phyloP scores from a whole-genome alignment of 805 yeast species.

The Lachancea quebecensis region DNA sequence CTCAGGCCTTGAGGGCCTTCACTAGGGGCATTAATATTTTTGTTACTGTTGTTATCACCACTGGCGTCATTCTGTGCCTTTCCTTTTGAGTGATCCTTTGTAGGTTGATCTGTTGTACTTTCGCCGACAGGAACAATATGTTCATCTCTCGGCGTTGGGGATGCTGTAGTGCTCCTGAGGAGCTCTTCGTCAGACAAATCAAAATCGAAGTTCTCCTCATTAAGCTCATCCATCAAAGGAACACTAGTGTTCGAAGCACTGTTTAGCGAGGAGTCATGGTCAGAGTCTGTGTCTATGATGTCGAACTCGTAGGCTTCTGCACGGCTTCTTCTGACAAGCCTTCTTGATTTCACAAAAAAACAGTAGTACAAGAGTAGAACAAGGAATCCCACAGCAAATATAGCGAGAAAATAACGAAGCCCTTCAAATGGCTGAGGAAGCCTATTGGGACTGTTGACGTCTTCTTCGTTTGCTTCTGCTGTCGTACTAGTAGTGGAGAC shows the following conservation, averaged over 20 bases:
- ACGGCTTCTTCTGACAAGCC: constrained; percentile 48
- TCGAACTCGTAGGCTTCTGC: constrained; percentile 72
- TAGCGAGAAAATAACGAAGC: constrained; percentile 54
- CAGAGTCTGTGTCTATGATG: constrained; percentile 59
- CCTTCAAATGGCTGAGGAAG: constrained; percentile 39
- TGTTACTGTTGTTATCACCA: too few species aligned
- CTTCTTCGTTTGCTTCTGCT: constrained; percentile 7
- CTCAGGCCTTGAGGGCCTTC: too few species aligned
- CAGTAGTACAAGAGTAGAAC: constrained; percentile 39
- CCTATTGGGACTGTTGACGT: constrained; percentile 27
- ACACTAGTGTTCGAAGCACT: constrained; percentile 13
- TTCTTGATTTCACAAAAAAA: constrained; percentile 37
- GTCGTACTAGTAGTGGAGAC: constrained; percentile 6
- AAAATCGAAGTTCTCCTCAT: constrained; percentile 29
- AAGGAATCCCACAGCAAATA: constrained; percentile 53
- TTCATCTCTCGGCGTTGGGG: neutral
- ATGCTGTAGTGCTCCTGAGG: constrained; percentile 2
- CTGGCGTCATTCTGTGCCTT: too few species aligned
- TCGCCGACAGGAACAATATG: neutral
- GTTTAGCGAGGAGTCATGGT: constrained; percentile 29
- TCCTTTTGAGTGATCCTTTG: neutral
- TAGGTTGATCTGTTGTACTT: neutral
- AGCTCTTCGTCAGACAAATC: constrained; percentile 31
- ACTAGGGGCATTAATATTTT: too few species aligned
- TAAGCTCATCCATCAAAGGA: constrained; percentile 12